phyloP scores from a whole-genome alignment of 169 alveolate species.

The Plasmodium knowlesi region DNA sequence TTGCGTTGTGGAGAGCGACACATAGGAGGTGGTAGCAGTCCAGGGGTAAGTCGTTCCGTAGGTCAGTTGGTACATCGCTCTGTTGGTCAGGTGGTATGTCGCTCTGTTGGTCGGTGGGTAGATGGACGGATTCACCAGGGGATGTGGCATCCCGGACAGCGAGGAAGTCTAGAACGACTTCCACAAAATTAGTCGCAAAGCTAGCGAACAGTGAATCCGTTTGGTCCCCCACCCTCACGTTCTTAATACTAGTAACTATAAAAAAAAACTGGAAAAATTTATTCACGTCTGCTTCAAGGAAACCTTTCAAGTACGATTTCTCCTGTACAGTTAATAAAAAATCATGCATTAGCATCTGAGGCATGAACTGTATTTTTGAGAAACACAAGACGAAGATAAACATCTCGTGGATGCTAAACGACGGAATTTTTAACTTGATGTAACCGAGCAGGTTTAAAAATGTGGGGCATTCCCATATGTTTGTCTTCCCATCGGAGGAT shows the following conservation, averaged over 20 bases:
- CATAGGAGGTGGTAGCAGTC: constrained; percentile 44
- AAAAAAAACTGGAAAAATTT: constrained; percentile 59
- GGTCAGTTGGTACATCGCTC: background rate
- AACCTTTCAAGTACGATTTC: background rate
- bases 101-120: background rate
- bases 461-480: constrained; percentile 31
- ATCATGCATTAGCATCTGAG: constrained; percentile 42
- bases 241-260: constrained; percentile 26
- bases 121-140: background rate
- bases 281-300: constrained; percentile 14
- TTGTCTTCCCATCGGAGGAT: background rate
- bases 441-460: constrained; percentile 26
- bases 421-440: constrained; percentile 37
- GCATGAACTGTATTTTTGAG: constrained; percentile 70
- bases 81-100: background rate
- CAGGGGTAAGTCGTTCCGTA: background rate
- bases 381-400: constrained; percentile 63
- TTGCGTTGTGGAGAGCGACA: constrained; percentile 14
- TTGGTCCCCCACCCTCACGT: background rate
- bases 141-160: background rate
- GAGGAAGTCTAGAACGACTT: constrained; percentile 11
- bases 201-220: background rate
- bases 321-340: constrained; percentile 10
- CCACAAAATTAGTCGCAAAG: constrained; percentile 26
- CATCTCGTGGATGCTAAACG: constrained; percentile 44